These are phyloP conservation scores for Ceratonia siliqua DNA, from an alignment of 306 rosid genomes.

Conservation along the genomic window DNA sequence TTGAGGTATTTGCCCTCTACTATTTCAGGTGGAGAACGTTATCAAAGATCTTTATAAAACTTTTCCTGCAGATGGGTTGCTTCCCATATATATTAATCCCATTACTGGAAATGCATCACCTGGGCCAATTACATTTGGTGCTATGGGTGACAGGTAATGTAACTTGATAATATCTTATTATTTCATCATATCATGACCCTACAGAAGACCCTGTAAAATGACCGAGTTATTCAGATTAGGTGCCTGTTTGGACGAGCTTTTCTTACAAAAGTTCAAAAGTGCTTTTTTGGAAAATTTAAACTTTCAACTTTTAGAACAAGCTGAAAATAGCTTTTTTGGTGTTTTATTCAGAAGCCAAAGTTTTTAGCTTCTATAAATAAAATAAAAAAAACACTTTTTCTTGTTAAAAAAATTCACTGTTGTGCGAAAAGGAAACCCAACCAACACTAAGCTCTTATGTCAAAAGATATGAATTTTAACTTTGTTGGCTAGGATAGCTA, in stretches of 20 bases:
- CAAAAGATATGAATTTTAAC: not conserved
- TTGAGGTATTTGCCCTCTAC: slow-evolving; percentile 35
- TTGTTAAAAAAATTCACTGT: too few species aligned
- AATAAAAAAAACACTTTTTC: not conserved
- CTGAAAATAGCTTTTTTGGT: not conserved
- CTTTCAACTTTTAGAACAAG: not conserved
- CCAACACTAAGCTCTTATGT: not conserved
- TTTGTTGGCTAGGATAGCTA: not conserved
- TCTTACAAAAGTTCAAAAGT: not conserved
- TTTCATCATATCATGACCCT: slow-evolving; percentile 1
- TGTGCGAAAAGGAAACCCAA: too few species aligned
- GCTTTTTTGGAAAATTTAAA: not conserved
- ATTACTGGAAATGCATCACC: slow-evolving; percentile 48
- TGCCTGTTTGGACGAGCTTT: not conserved
- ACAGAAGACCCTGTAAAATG: not conserved
- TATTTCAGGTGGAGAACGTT: slow-evolving; percentile 68
- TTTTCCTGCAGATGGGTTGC: slow-evolving; percentile 87
- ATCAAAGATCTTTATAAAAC: slow-evolving; percentile 54
- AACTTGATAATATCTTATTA: slow-evolving; percentile 7
- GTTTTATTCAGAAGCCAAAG: not conserved
- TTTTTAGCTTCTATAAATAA: not conserved
- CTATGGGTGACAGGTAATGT: slow-evolving; percentile 95
- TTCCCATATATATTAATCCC: slow-evolving; percentile 82
- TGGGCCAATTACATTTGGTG: slow-evolving; percentile 88
- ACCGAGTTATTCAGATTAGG: not conserved